Base-by-base conservation (phyloP, 306 rosid genomes). In the Castanopsis chinensis region DNA sequence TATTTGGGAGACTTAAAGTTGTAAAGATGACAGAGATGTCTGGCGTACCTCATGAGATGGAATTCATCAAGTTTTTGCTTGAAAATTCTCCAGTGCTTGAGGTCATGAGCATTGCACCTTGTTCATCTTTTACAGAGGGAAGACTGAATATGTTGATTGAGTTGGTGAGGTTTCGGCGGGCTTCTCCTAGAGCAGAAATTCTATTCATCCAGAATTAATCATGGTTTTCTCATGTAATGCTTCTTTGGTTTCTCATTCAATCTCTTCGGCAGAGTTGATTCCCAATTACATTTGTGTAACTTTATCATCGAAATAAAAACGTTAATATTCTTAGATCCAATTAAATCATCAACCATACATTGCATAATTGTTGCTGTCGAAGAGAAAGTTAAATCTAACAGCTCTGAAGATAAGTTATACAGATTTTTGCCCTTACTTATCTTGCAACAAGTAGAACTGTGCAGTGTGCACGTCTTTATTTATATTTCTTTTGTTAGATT, bases 21-120 rank as follows among this genome's bases (percentile, higher is more conserved):
- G 94, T 95, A 85, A 87, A 89, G 83, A 87, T 91, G 81, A 76
- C 90, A 37, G 97, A 91, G 60, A 88, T 91, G 91, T 87, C 93
- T 32, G 92, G 97, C 74, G 83, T 87, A 78, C 92, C 86, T 4
- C 97, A 89, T 25, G 99, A 93, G 79, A 87, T 91, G 93, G 94
- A 85, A 77, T 87, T 93, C 45, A 85, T 90, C 83, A 93, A 87
- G 75, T 89, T 85, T 87, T 85, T 95, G 88, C 90, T 95, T 74
- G 81, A 79, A 70, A 85, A 69, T 52, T 90, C 97, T 41, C 96
- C 93, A 0, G 84, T 85, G 76, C 93, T 95, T 3, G 97, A 93
- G 85, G 83, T 45, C 25, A 80, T 95, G 96, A 84, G 80, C 76
- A 73, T 93, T 61, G 53, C 13, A 56, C 92, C 97, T 18, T 87